Evolutionary conservation across 2,329 filamentous ascomycete species (phyloP), one percentile per base, ranked within the genome.

Genomic region (Cytospora schulzeri): DNA sequence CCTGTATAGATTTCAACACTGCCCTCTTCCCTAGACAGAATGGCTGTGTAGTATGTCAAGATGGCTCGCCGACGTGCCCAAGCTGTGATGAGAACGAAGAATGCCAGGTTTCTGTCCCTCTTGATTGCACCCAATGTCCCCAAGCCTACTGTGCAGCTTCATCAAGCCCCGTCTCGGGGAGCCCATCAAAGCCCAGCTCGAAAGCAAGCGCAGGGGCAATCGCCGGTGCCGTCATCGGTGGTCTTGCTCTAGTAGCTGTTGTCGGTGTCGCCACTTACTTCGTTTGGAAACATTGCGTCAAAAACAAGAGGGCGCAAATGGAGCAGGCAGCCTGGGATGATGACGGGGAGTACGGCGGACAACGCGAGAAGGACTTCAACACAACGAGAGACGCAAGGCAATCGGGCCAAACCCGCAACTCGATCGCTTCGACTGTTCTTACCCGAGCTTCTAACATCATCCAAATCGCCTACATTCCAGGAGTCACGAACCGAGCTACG

Each of bases 361-460:
- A 78, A 15, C 71, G 70, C 50, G 84, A 90, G 69, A 86, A 88
- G 73, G 76, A 74, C 9, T 82, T 83, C 68, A 76, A 76, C 63
- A 78, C 72, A 76, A 84, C 74, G 81, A 84, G 79, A 68, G 84
- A 86, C 70, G 83, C 88, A 69, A 84, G 93, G 70, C 86, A 90
- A 62, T 95, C 93, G 14, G 91, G 91, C 53, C 88, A 95, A 74
- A 91, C 91, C n/a, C 89, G 94, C 62, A 86, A 90, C 72, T 98
- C 94, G 15, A 92, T 99, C 74, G 95, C 95, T 19, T 97, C 93
- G 12, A 98, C 94, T 29, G 93, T 98, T 65, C 85, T 97, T 66
- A 98, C 95, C 22, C 89, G 95, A 67, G 95, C 95, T 57, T 98
- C 95, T 73, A 99, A 99, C 80, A 94, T 99, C 75, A 99, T 99